A percentile compares a stretch with the other conserved stretches of the same genome.
phyloP scores from a whole-genome alignment of 495 filamentous ascomycete genomes.

The Xanthoparmelia taractica region DNA sequence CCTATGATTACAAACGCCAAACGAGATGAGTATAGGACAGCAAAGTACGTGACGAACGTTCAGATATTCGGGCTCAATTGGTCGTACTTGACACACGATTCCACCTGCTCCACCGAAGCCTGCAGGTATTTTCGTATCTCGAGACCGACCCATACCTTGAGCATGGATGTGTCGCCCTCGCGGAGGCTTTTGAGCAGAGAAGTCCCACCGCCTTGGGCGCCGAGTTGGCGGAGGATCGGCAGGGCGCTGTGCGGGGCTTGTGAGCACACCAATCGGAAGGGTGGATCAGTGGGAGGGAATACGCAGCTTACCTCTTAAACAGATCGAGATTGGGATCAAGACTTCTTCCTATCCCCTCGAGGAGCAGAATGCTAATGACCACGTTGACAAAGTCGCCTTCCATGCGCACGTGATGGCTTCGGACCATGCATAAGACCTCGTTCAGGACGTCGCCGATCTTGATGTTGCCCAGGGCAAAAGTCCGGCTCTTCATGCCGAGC shows the following conservation, averaged over 20 bases:
- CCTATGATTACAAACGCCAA: not conserved
- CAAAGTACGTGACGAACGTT: not conserved
- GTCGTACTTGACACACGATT: conserved; percentile 78
- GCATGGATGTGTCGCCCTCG: conserved; percentile 77
- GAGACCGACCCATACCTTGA: conserved; percentile 88
- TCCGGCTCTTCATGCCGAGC: conserved; percentile 76
- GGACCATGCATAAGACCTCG: conserved; percentile 86
- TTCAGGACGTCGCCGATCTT: conserved; percentile 94
- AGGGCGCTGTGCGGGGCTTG: conserved; percentile 55
- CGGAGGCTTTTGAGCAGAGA: conserved; percentile 48
- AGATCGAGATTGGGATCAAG: conserved; percentile 84
- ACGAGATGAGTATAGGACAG: not conserved
- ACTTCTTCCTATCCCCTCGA: conserved; percentile 88
- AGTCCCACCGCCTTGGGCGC: conserved; percentile 63
- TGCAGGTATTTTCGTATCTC: conserved; percentile 83
- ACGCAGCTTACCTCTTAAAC: conserved; percentile 57
- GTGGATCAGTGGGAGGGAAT: not conserved
- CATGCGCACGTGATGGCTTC: conserved; percentile 84
- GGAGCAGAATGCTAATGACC: conserved; percentile 83
- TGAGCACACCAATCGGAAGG: not conserved
- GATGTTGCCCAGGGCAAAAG: conserved; percentile 87
- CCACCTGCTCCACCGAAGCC: conserved; percentile 75
- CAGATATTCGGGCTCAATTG: conserved; percentile 72
- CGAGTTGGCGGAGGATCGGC: conserved; percentile 83
- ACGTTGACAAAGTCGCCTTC: conserved; percentile 99